These are phyloP conservation scores for Trifolium fragiferum DNA, from an alignment of 306 rosid species.

Conservation along the genomic window DNA sequence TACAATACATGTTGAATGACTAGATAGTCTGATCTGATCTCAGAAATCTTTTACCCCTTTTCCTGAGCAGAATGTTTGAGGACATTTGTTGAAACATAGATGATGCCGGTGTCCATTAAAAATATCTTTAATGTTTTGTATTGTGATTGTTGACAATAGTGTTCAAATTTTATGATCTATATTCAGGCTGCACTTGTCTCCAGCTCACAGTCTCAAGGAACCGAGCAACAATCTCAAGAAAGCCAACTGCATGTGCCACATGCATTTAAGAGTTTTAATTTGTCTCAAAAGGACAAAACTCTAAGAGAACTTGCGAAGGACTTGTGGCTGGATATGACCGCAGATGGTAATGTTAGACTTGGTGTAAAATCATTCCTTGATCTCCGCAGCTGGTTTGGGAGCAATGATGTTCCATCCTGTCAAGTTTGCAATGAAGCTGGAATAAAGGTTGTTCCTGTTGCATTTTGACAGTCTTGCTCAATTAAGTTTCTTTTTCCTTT, in stretches of 20 bases:
- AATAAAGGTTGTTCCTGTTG: slow-evolving; percentile 68
- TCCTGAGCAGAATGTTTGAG: not conserved
- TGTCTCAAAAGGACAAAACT: slow-evolving; percentile 74
- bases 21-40: slow-evolving; percentile 26
- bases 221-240: slow-evolving; percentile 56
- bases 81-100: slow-evolving; percentile 15
- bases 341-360: slow-evolving; percentile 71
- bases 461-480: slow-evolving; percentile 25
- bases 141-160: slow-evolving; percentile 23
- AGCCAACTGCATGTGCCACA: slow-evolving; percentile 53
- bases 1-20: not conserved
- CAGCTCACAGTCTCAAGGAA: slow-evolving; percentile 58
- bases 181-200: slow-evolving; percentile 58
- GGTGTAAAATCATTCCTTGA: slow-evolving; percentile 93
- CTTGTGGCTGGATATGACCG: slow-evolving; percentile 68
- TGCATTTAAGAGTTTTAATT: slow-evolving; percentile 63
- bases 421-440: slow-evolving; percentile 97
- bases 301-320: slow-evolving; percentile 73
- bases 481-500: not conserved
- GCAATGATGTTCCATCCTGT: slow-evolving; percentile 73
- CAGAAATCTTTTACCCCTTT: slow-evolving; percentile 5
- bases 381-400: slow-evolving; percentile 88
- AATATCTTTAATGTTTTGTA: slow-evolving; percentile 15
- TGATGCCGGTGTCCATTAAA: slow-evolving; percentile 1
- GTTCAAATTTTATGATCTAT: slow-evolving; percentile 38